A percentile compares a stretch with the other conserved stretches of the same genome.
These are phyloP conservation scores for Physcomitrium patens DNA, from an alignment of 225 moss, liverwort and hornwort species.

Conservation along the genomic window DNA sequence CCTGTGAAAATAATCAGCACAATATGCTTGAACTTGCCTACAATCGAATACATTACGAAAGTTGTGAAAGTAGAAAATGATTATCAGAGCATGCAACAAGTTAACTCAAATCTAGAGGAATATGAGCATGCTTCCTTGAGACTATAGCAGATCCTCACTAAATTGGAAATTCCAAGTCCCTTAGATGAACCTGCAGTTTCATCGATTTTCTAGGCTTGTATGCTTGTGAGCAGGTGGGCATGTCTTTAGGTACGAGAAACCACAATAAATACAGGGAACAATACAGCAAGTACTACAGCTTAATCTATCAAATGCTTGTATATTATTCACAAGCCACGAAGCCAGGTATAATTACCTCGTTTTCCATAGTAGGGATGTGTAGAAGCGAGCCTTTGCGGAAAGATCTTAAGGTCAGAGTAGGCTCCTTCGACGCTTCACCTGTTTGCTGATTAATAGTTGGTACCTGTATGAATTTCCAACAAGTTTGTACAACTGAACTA, in stretches of 20 bases:
- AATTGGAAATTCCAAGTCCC: no score
- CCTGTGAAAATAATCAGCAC: not conserved
- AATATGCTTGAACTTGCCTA: not conserved
- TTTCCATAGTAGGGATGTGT: slow-evolving; percentile 6
- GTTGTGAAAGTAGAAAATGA: no score
- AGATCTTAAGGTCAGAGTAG: slow-evolving; percentile 6
- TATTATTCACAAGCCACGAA: not conserved
- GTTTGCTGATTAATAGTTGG: slow-evolving; percentile 29
- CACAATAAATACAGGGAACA: no score
- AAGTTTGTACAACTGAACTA: slow-evolving; percentile 10
- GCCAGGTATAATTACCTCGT: slow-evolving; percentile 31
- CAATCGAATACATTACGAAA: not conserved
- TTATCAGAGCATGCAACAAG: no score
- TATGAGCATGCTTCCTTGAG: no score
- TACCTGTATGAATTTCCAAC: slow-evolving; percentile 18
- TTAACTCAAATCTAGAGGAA: no score
- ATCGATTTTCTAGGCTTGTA: no score
- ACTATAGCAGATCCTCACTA: no score
- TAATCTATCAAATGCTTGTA: not conserved
- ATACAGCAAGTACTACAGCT: not conserved
- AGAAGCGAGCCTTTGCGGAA: slow-evolving; percentile 22
- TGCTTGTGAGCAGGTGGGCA: no score
- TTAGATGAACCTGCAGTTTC: no score
- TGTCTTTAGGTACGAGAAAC: no score
- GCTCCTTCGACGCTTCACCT: slow-evolving; percentile 21